A percentile compares a stretch with the other conserved stretches of the same genome.
Conservation (phyloP, 129 eudicot genomes). For the Centella asiatica region DNA sequence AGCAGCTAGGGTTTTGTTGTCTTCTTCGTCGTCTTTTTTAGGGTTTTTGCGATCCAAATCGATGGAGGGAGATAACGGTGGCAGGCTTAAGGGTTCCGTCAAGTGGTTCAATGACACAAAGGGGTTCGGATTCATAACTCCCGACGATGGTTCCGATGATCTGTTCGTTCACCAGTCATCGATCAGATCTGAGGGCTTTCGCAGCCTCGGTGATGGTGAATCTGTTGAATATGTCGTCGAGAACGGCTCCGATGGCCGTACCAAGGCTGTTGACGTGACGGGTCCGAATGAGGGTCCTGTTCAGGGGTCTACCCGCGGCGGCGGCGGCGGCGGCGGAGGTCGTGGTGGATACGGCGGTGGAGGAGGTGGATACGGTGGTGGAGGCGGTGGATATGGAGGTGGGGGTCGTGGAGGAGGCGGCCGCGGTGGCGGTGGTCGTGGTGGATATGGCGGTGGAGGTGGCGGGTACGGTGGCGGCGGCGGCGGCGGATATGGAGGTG, state of each 20-base stretch:
- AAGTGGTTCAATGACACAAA: conserved; percentile 84
- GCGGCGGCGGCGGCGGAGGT: conserved; percentile 22
- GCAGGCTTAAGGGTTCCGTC: conserved; percentile 50
- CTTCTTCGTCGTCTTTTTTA: background rate
- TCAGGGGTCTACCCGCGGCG: conserved; percentile 55
- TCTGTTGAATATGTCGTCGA: conserved; percentile 50
- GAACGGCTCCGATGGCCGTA: conserved; percentile 51
- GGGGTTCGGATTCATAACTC: conserved; percentile 82
- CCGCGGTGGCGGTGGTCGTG: conserved; percentile 31
- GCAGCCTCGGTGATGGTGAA: conserved; percentile 72
- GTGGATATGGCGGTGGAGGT: conserved; percentile 29
- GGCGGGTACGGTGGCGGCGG: conserved; percentile 32
- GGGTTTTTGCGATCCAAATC: background rate
- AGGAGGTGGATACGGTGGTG: conserved; percentile 27
- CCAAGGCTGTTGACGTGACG: conserved; percentile 75
- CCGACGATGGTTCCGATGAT: conserved; percentile 66
- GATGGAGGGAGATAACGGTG: conserved; percentile 29
- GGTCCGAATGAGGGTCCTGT: conserved; percentile 64
- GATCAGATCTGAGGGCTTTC: conserved; percentile 67
- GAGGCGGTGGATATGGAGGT: conserved; percentile 21
- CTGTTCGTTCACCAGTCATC: conserved; percentile 72
- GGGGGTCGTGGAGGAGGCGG: conserved; percentile 27
- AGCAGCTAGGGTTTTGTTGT: background rate
- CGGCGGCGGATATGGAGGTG: conserved; percentile 30
- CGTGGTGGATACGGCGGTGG: conserved; percentile 32